These are phyloP conservation scores for Viridothelium virens DNA, from an alignment of 495 filamentous ascomycete genomes.

Conservation along the genomic window DNA sequence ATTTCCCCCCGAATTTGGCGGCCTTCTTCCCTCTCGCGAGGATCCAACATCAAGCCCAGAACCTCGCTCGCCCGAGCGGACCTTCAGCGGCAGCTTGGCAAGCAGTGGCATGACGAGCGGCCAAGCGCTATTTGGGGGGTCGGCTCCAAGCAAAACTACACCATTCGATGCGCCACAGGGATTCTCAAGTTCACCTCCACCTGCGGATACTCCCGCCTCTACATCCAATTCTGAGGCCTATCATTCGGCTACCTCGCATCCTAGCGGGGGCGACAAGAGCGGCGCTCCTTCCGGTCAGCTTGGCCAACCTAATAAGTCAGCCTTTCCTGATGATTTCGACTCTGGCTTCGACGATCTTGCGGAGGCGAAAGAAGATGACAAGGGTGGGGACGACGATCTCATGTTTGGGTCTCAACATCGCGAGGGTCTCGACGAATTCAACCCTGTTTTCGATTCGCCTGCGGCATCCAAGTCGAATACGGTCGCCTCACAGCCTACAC, in stretches of 20 bases:
- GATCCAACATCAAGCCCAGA: slow-evolving; percentile 45
- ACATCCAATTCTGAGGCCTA: slow-evolving; percentile 34
- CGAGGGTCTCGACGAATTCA: slow-evolving; percentile 58
- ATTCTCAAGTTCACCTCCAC: slow-evolving; percentile 25
- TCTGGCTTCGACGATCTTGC: slow-evolving; percentile 83
- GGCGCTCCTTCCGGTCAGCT: slow-evolving; percentile 28
- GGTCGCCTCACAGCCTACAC: slow-evolving; percentile 49
- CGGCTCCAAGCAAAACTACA: slow-evolving; percentile 18
- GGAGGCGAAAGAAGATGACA: slow-evolving; percentile 85
- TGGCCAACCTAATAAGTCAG: slow-evolving; percentile 23
- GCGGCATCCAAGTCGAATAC: slow-evolving; percentile 41
- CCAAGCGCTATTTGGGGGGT: slow-evolving; percentile 28
- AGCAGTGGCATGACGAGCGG: slow-evolving; percentile 23
- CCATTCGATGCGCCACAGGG: slow-evolving; percentile 9
- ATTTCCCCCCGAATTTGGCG: slow-evolving; percentile 54
- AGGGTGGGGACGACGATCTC: slow-evolving; percentile 54
- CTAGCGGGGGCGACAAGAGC: slow-evolving; percentile 25
- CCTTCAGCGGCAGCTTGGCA: slow-evolving; percentile 22
- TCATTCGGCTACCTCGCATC: slow-evolving; percentile 32
- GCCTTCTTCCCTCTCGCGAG: slow-evolving; percentile 55
- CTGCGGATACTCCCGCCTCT: slow-evolving; percentile 11
- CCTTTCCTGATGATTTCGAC: slow-evolving; percentile 65
- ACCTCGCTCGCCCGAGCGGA: slow-evolving; percentile 30
- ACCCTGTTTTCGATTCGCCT: slow-evolving; percentile 53
- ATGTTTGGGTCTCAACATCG: slow-evolving; percentile 30